Evolutionary conservation across 768 basidiomycete species (phyloP).

Genomic region (Tylopilus sp.): DNA sequence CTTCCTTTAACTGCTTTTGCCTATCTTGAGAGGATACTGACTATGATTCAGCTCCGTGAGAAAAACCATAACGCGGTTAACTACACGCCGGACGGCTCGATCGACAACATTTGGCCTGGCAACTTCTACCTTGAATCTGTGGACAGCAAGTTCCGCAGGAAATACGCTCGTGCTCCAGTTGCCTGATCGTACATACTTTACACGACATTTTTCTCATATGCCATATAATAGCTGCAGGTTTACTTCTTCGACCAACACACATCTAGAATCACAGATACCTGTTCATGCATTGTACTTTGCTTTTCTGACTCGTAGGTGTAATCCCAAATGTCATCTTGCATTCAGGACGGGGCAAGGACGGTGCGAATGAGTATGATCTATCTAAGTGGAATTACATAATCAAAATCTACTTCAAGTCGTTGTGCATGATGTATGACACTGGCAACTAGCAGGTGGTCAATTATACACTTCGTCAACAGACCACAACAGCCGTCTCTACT

Average conservation of each 20-base stretch:
- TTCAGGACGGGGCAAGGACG: background rate
- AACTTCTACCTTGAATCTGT: slow-evolving; percentile 89
- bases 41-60: slow-evolving; percentile 77
- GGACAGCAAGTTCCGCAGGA: slow-evolving; percentile 89
- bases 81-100: slow-evolving; percentile 80
- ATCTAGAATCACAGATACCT: slow-evolving; percentile 17
- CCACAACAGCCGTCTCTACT: too few species aligned
- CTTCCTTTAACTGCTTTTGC: background rate
- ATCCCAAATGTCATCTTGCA: background rate
- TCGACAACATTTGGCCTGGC: slow-evolving; percentile 94
- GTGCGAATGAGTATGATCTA: too few species aligned
- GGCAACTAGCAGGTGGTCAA: too few species aligned
- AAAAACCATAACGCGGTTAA: slow-evolving; percentile 90
- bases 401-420: too few species aligned
- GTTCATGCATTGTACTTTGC: slow-evolving; percentile 2
- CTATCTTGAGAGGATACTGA: background rate
- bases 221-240: background rate
- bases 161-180: slow-evolving; percentile 57
- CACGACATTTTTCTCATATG: background rate
- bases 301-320: slow-evolving; percentile 10
- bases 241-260: background rate
- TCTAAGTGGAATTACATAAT: too few species aligned
- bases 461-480: too few species aligned
- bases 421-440: too few species aligned
- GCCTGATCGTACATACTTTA: slow-evolving; percentile 15